phyloP scores from a whole-genome alignment of 768 basidiomycete genomes.

The Suillus lakei region DNA sequence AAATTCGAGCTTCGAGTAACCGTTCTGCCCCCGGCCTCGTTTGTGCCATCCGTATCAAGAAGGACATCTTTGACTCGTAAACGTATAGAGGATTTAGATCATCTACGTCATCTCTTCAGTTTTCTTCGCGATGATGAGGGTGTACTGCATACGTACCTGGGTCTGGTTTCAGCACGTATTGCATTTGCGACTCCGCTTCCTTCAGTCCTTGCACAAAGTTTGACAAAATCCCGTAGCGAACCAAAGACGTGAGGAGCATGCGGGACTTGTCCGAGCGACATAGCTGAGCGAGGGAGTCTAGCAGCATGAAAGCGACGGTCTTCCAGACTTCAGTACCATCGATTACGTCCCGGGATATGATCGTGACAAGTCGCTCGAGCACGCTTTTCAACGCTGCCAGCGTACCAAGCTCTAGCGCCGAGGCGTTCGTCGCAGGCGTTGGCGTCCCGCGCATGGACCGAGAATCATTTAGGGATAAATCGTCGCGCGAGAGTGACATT shows the following conservation, averaged over 20 bases:
- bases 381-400: slow-evolving; percentile 66
- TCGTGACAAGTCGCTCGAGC: slow-evolving; percentile 73
- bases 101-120: slow-evolving; percentile 49
- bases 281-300: slow-evolving; percentile 80
- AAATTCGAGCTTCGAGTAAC: slow-evolving; percentile 75
- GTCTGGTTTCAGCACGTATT: slow-evolving; percentile 83
- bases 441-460: slow-evolving; percentile 33
- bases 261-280: slow-evolving; percentile 74
- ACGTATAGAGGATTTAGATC: slow-evolving; percentile 92
- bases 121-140: slow-evolving; percentile 1
- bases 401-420: slow-evolving; percentile 64
- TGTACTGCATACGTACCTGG: slow-evolving; percentile 62
- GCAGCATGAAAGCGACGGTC: slow-evolving; percentile 89
- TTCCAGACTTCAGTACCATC: slow-evolving; percentile 98
- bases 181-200: slow-evolving; percentile 76
- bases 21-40: slow-evolving; percentile 84
- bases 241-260: slow-evolving; percentile 58
- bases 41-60: slow-evolving; percentile 85
- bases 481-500: slow-evolving; percentile 45
- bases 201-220: slow-evolving; percentile 87
- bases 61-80: slow-evolving; percentile 92
- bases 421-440: slow-evolving; percentile 17
- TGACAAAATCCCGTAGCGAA: slow-evolving; percentile 75
- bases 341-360: slow-evolving; percentile 87
- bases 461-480: slow-evolving; percentile 43